Evolutionary conservation across 331 rosid species (phyloP), one percentile per base, ranked within the genome.

Genomic region (Malus hybrid): DNA sequence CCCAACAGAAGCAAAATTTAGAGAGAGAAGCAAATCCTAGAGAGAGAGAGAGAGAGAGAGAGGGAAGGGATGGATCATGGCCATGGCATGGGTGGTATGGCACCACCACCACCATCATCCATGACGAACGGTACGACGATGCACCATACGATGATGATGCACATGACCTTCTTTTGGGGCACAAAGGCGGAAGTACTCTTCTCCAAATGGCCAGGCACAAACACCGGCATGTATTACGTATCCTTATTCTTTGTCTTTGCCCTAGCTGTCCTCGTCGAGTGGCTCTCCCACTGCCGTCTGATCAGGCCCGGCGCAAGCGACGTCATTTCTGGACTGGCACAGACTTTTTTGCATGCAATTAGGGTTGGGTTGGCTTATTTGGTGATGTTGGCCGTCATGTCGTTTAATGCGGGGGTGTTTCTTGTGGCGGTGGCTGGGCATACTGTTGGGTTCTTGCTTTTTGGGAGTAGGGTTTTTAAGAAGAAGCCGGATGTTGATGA

Each of bases 111-210:
- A 32, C 24, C 65, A 10, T 55, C 76, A 22, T 58, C 61, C 70
- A 73, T 44, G 77, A 60, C 32, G 52, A 15, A 69, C 69, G 65
- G 75, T n/a, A n/a, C 44, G 79, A 72, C 19, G 77, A 24, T n/a
- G 29, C 82, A 7, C 72, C 87, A 7, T 44, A 71, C 67, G 75
- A 86, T 81, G 89, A 91, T 79, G 95, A 85, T 83, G 96, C 99
- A 94, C 88, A 92, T 94, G 99, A 84, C 90, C 71, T 89, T 94
- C 85, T 92, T 84, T 71, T 94, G 97, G 97, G 99, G 99, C 8
- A 78, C 78, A 4, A 72, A 84, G 5, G 72, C 90, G 0, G 80
- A 87, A 77, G 77, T 94, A 46, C 86, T 94, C 53, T 92, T 92
- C 88, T 1, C 66, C 19, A 14, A 24, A 3, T 94, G 97, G 97